Evolutionary conservation across 768 basidiomycete genomes (phyloP).

Genomic region (Paxillus rubicundulus): DNA sequence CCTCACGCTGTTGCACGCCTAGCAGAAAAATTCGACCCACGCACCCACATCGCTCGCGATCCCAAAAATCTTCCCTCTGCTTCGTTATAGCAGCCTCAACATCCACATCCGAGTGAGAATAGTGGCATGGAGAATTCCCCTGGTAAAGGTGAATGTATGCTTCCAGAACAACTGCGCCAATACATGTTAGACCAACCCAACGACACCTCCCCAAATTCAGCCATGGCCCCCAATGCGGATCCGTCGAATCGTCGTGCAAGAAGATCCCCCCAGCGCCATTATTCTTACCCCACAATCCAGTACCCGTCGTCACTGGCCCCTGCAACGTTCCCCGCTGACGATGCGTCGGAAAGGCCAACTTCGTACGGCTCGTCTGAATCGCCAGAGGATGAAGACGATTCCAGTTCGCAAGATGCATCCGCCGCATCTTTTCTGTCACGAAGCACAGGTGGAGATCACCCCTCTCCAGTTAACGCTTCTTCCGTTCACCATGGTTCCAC

Average conservation of each 20-base stretch:
- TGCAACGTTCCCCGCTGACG: constrained; percentile 6
- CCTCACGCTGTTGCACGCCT: constrained; percentile 15
- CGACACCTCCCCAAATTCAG: not conserved
- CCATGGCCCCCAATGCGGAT: constrained; percentile 2
- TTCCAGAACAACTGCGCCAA: constrained; percentile 9
- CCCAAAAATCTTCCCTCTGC: constrained; percentile 4
- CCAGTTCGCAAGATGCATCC: not conserved
- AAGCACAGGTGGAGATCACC: not conserved
- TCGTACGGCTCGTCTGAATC: not conserved
- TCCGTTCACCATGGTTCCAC: constrained; percentile 26
- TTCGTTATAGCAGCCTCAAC: not conserved
- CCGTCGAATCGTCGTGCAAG: constrained; percentile 7
- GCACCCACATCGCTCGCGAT: constrained; percentile 9
- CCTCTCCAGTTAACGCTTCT: constrained; percentile 10
- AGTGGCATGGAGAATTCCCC: constrained; percentile 9
- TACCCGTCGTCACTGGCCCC: constrained; percentile 3
- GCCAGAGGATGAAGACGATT: constrained; percentile 4
- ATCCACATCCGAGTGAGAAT: not conserved
- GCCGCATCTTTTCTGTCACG: not conserved
- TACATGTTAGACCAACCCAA: constrained; percentile 3
- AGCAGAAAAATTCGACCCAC: constrained; percentile 15
- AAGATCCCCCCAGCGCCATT: constrained; percentile 1
- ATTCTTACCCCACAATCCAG: not conserved
- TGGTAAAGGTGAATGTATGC: constrained; percentile 7
- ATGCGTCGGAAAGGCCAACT: not conserved